These are phyloP conservation scores for Fomitopsis pinicola DNA, from an alignment of 1,284 basidiomycete species.

Conservation along the genomic window DNA sequence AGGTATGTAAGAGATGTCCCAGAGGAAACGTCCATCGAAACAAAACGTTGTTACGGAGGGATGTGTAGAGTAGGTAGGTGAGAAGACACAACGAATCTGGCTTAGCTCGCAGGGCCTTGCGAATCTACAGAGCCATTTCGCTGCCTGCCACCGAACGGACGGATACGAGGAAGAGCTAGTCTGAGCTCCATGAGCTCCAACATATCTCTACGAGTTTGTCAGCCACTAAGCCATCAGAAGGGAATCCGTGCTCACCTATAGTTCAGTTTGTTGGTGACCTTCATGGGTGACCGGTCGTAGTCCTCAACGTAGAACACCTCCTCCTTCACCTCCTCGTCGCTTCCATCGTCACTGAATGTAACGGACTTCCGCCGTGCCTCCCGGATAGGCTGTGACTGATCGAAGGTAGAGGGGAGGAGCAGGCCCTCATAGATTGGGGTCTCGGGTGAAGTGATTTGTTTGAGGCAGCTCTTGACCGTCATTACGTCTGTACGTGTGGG, in stretches of 20 bases:
- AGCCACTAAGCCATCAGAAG: background rate
- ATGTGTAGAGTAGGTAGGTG: too few relatives aligned
- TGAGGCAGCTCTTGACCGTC: constrained; percentile 3
- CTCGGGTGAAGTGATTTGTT: background rate
- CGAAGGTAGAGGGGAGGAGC: background rate
- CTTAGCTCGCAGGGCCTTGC: background rate
- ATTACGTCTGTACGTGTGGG: background rate
- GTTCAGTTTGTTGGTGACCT: constrained; percentile 31
- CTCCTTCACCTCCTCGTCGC: constrained; percentile 30
- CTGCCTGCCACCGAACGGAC: constrained; percentile 5
- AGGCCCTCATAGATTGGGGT: background rate
- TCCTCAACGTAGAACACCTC: constrained; percentile 62
- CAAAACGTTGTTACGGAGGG: too few relatives aligned
- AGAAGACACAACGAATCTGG: constrained; percentile 13
- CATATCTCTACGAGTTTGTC: constrained; percentile 24
- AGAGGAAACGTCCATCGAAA: too few relatives aligned
- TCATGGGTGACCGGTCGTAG: constrained; percentile 54
- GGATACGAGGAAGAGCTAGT: constrained; percentile 28
- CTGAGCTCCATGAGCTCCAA: constrained; percentile 35
- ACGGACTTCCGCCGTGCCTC: constrained; percentile 42
- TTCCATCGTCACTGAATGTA: constrained; percentile 45
- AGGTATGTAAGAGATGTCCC: too few relatives aligned
- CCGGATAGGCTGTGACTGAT: background rate
- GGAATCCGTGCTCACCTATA: constrained; percentile 28
- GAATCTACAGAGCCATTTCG: constrained; percentile 2